A percentile compares a stretch with the other conserved stretches of the same genome.
phyloP scores from a whole-genome alignment of 805 yeast genomes.

The Yarrowia sp. region DNA sequence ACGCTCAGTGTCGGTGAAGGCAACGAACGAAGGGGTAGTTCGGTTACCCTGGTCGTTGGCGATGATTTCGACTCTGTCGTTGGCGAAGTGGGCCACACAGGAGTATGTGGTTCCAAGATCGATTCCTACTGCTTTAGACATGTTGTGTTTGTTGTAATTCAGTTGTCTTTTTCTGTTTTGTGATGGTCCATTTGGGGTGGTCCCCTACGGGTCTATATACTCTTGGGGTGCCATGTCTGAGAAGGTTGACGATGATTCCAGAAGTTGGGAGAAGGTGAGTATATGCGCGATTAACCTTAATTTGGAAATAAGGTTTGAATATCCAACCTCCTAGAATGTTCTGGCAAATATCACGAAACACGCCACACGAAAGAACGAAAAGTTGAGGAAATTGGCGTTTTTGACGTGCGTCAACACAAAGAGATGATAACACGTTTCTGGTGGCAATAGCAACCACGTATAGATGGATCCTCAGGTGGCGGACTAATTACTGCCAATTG shows the following conservation, averaged over 20 bases:
- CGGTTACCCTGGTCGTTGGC: constrained; percentile 98
- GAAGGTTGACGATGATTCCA: constrained; percentile 24
- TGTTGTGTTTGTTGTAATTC: constrained; percentile 43
- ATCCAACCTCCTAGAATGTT: background rate
- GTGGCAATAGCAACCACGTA: too few relatives aligned
- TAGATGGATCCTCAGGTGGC: too few relatives aligned
- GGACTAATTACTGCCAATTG: too few relatives aligned
- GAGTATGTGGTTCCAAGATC: constrained; percentile 98
- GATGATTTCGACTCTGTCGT: constrained; percentile 88
- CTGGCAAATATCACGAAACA: background rate
- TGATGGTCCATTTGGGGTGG: constrained; percentile 10
- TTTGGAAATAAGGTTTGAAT: background rate
- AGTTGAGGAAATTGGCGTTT: background rate
- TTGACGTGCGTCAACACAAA: background rate
- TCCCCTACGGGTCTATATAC: background rate
- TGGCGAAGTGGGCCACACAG: constrained; percentile 86
- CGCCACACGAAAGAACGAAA: background rate
- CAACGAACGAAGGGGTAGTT: constrained; percentile 95
- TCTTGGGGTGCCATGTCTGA: background rate
- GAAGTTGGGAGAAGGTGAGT: constrained; percentile 13
- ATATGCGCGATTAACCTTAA: constrained; percentile 35
- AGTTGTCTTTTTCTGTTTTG: background rate
- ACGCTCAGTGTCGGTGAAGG: constrained; percentile 93
- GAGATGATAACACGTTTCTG: background rate
- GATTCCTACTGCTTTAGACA: constrained; percentile 66